phyloP scores from a whole-genome alignment of 108 stramenopile species.

The Licmophora abbreviata region DNA sequence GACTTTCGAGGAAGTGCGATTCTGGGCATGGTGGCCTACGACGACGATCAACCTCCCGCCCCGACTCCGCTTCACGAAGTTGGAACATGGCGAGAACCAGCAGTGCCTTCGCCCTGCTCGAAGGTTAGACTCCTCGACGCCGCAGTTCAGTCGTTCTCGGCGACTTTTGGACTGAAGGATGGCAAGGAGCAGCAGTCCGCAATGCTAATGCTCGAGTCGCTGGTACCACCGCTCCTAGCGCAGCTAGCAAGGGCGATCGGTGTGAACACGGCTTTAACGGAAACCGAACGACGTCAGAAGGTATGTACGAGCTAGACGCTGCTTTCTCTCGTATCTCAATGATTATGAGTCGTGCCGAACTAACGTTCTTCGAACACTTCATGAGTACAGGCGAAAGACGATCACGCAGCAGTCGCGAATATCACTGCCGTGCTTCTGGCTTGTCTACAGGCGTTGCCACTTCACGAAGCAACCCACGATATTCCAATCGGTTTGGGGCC shows the following conservation, averaged over 20 bases:
- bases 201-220: constrained; percentile 48
- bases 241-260: constrained; percentile 16
- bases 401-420: constrained; percentile 48
- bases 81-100: constrained; percentile 73
- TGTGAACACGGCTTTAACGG: constrained; percentile 31
- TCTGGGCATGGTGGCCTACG: constrained; percentile 36
- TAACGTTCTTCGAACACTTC: constrained; percentile 1
- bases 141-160: constrained; percentile 74
- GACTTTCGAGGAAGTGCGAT: constrained; percentile 28
- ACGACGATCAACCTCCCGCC: constrained; percentile 21
- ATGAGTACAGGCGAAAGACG: constrained; percentile 54
- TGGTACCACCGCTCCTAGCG: constrained; percentile 21
- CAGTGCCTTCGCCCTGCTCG: constrained; percentile 53
- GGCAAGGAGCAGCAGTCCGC: constrained; percentile 67
- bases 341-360: background rate
- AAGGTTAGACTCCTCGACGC: constrained; percentile 77
- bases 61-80: constrained; percentile 78
- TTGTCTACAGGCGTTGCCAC: constrained; percentile 67
- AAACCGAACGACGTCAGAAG: constrained; percentile 34
- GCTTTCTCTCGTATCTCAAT: background rate
- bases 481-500: constrained; percentile 68
- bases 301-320: constrained; percentile 3
- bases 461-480: constrained; percentile 68
- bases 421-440: constrained; percentile 59
- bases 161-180: constrained; percentile 80